Conservation (phyloP, 1,139 yeast genomes). For the Saccharomycopsis phalli region DNA sequence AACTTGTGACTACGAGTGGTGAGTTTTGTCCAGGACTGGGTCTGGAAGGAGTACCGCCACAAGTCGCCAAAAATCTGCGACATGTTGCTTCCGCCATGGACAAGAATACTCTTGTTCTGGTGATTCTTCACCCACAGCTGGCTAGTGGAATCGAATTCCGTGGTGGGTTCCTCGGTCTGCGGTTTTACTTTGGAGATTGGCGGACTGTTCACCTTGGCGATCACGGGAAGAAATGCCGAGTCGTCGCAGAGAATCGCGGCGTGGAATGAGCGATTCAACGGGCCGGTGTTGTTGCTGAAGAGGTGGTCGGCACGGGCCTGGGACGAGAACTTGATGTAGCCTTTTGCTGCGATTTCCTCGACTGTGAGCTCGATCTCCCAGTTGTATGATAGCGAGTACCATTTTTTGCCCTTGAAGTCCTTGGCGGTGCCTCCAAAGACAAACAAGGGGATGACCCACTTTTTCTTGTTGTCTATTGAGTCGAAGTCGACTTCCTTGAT, state of each 20-base stretch:
- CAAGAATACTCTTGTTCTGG: constrained; percentile 6
- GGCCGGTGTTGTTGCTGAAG: neutral
- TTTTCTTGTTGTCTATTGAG: neutral
- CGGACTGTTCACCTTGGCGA: neutral
- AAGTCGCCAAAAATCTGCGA: constrained; percentile 4
- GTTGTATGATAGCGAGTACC: neutral
- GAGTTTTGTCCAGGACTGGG: constrained; percentile 31
- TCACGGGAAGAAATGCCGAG: neutral
- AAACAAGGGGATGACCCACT: neutral
- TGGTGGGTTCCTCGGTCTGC: neutral
- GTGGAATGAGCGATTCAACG: constrained; percentile 4
- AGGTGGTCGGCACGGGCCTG: constrained; percentile 1
- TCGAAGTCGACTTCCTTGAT: constrained; percentile 1
- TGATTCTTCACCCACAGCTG: neutral
- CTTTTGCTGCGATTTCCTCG: neutral
- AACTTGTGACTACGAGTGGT: constrained; percentile 4
- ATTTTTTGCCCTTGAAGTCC: neutral
- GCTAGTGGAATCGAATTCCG: neutral
- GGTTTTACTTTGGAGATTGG: neutral
- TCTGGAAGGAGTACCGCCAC: constrained; percentile 21
- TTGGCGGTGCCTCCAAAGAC: neutral
- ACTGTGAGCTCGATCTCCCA: constrained; percentile 6
- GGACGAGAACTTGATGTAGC: neutral
- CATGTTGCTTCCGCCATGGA: constrained; percentile 15
- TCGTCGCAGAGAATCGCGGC: constrained; percentile 9